A percentile compares a stretch with the other conserved stretches of the same genome.
phyloP scores from a whole-genome alignment of 257 asterid species.

The Ocimum tenuiflorum region DNA sequence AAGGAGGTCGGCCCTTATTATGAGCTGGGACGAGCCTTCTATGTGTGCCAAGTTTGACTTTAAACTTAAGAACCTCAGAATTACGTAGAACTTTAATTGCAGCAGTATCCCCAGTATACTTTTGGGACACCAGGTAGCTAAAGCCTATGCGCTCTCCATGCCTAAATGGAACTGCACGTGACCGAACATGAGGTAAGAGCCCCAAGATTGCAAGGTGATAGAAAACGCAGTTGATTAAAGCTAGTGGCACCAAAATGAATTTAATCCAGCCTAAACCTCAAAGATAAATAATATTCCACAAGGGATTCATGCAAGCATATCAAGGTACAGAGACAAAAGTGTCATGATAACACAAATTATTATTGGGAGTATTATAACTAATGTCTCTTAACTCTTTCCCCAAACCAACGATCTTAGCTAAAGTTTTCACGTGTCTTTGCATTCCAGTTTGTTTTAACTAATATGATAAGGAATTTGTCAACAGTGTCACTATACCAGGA shows the following conservation, averaged over 20 bases:
- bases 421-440: background rate
- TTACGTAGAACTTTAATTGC: constrained; percentile 66
- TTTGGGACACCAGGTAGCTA: constrained; percentile 88
- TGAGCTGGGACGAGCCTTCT: constrained; percentile 84
- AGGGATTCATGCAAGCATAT: background rate
- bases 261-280: background rate
- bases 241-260: background rate
- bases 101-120: constrained; percentile 81
- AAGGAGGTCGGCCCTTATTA: constrained; percentile 88
- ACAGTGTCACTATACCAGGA: no score
- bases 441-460: constrained; percentile 1
- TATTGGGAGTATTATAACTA: background rate
- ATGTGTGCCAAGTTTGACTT: constrained; percentile 58
- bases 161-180: constrained; percentile 86
- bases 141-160: constrained; percentile 97
- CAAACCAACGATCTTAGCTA: background rate
- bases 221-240: background rate
- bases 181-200: constrained; percentile 21
- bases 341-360: background rate
- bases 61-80: constrained; percentile 50
- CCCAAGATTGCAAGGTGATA: constrained; percentile 10
- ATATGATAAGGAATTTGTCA: background rate
- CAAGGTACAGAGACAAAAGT: background rate
- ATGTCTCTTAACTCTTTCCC: background rate
- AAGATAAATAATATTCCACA: background rate